phyloP scores from a whole-genome alignment of 306 rosid species.

The Glycine soja region DNA sequence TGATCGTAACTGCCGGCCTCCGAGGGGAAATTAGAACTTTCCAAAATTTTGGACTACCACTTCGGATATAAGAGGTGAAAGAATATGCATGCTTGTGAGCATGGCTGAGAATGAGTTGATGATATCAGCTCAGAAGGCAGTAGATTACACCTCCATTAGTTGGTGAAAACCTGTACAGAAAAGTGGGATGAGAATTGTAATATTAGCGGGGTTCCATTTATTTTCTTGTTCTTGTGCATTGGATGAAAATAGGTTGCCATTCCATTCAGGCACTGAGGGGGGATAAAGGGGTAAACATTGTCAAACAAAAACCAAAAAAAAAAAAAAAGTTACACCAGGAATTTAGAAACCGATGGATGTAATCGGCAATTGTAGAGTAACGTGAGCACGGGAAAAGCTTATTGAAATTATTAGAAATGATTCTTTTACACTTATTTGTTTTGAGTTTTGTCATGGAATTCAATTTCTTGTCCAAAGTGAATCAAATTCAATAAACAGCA shows the following conservation, averaged over 20 bases:
- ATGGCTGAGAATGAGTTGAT: conserved; percentile 51
- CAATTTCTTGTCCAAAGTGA: conserved; percentile 11
- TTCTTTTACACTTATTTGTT: conserved; percentile 62
- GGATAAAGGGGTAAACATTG: conserved; percentile 38
- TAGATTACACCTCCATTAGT: conserved; percentile 47
- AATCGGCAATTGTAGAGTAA: conserved; percentile 86
- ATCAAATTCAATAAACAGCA: conserved; percentile 32
- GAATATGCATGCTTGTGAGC: conserved; percentile 40
- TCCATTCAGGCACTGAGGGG: conserved; percentile 55
- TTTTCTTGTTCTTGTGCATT: conserved; percentile 70
- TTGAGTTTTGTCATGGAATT: conserved; percentile 39
- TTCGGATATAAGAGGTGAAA: conserved; percentile 65
- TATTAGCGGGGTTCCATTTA: conserved; percentile 69
- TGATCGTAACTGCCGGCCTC: conserved; percentile 94
- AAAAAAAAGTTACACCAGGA: conserved; percentile 54
- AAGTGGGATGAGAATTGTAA: conserved; percentile 84
- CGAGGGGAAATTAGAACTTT: conserved; percentile 91
- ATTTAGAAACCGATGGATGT: conserved; percentile 72
- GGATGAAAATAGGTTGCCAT: conserved; percentile 54
- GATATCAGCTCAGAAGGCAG: conserved; percentile 47
- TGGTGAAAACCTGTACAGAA: conserved; percentile 80
- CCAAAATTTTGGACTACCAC: conserved; percentile 94
- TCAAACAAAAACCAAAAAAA: conserved; percentile 49
- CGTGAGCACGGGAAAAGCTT: conserved; percentile 62
- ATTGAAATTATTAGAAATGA: conserved; percentile 73